These are phyloP conservation scores for Durio zibethinus DNA, from an alignment of 345 rosid species.

Conservation along the genomic window DNA sequence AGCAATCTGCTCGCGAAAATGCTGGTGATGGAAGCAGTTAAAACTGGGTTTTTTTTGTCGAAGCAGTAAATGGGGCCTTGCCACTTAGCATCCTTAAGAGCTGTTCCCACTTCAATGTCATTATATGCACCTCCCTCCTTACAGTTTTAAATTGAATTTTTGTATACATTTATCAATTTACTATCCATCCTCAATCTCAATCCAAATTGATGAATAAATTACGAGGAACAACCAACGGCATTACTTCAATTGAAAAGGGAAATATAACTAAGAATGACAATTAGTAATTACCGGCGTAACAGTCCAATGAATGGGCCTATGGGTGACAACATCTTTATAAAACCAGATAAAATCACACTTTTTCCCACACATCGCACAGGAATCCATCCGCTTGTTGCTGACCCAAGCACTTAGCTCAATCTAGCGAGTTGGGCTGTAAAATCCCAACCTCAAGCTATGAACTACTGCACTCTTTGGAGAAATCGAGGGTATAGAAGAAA, in stretches of 20 bases:
- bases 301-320: conserved; percentile 55
- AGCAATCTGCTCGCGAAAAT: neutral
- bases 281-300: conserved; percentile 40
- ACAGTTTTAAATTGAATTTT: neutral
- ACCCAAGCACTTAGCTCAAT: conserved; percentile 53
- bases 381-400: conserved; percentile 45
- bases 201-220: neutral
- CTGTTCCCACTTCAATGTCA: conserved; percentile 63
- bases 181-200: neutral
- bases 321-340: conserved; percentile 54
- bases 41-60: neutral
- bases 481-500: conserved; percentile 42
- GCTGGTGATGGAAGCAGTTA: neutral
- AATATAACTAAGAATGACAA: neutral
- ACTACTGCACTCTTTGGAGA: conserved; percentile 28
- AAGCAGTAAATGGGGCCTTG: conserved; percentile 64
- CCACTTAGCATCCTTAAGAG: conserved; percentile 55
- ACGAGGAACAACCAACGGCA: neutral
- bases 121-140: conserved; percentile 65
- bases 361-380: conserved; percentile 61
- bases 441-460: conserved; percentile 48
- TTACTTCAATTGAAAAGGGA: neutral
- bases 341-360: conserved; percentile 59
- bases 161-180: neutral
- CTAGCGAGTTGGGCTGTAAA: conserved; percentile 59